Conservation (phyloP, 83 land plant genomes). For the Picea abies region DNA sequence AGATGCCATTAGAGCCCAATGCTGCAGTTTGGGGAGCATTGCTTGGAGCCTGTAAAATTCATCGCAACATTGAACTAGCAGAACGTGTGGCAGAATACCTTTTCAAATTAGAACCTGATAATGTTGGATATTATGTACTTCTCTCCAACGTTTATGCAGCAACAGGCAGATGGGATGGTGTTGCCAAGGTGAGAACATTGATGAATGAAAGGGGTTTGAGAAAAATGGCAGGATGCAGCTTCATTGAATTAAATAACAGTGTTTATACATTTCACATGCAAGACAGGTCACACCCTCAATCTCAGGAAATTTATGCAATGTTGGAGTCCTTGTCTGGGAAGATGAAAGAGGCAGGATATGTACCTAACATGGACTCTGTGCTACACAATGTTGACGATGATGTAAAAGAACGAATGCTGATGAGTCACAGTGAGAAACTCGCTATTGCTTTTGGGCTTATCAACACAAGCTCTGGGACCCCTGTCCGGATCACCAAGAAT, state of each 20-base stretch:
- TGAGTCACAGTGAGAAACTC: slow-evolving; percentile 48
- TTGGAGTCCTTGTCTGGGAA: slow-evolving; percentile 25
- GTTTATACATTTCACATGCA: slow-evolving; percentile 43
- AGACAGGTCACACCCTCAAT: slow-evolving; percentile 41
- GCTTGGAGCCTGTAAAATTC: slow-evolving; percentile 45
- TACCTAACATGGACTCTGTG: slow-evolving; percentile 31
- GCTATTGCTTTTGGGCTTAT: slow-evolving; percentile 59
- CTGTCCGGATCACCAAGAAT: slow-evolving; percentile 47
- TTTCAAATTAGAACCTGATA: slow-evolving; percentile 37
- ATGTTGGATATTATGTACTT: slow-evolving; percentile 51
- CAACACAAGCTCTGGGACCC: slow-evolving; percentile 38
- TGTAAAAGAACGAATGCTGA: slow-evolving; percentile 40
- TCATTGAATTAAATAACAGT: slow-evolving; percentile 44
- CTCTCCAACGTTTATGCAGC: slow-evolving; percentile 51
- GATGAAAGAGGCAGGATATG: slow-evolving; percentile 55
- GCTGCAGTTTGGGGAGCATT: slow-evolving; percentile 54
- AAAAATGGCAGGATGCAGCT: slow-evolving; percentile 49
- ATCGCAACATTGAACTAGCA: slow-evolving; percentile 39
- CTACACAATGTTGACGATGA: slow-evolving; percentile 51
- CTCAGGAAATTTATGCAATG: slow-evolving; percentile 38
- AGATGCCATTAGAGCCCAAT: slow-evolving; percentile 44
- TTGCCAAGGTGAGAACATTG: slow-evolving; percentile 25
- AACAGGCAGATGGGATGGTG: slow-evolving; percentile 47
- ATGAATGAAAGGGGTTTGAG: slow-evolving; percentile 35
- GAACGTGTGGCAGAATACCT: slow-evolving; percentile 40